Base-by-base conservation (phyloP, 1,139 yeast species). In the Pichia inconspicua region DNA sequence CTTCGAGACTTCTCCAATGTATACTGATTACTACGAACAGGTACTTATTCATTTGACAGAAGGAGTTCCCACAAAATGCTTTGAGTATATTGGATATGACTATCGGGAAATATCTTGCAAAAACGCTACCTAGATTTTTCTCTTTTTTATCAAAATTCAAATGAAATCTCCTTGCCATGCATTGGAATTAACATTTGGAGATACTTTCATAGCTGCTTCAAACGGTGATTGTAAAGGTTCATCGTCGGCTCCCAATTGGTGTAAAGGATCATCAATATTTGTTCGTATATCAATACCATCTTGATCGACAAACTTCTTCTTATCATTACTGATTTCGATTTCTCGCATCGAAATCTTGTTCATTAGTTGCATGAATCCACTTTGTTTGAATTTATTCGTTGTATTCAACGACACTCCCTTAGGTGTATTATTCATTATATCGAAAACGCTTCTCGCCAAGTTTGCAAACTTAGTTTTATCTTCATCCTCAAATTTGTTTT, bases 331-430 rank as follows among this genome's bases (percentile, higher is more conserved):
- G 14, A 65, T 53, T 43, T 63, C 66, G 32, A 64, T 62, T 45
- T 63, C 59, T 44, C 65, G 56, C n/a, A 55, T 55, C 12, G 66
- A 58, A 3, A 65, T 62, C 42, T 51, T 52, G 30, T 57, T 55
- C 68, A 65, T 65, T 22, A 65, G 50, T 35, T 61, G 60, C 48
- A 65, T 50, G 40, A 65, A 65, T 19, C 59, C 60, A n/a, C 67
- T 63, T 32, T 60, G 58, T 45, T 60, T 57, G 47, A 65, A 65
- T 45, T 64, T 64, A 11, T 45, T 44, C 2, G 55, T 50, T 0
- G 66, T 64, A 3, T 47, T 43, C 1, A 48, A 36, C 4, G 67
- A 58, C 0, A 58, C 50, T 15, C 53, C 49, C 12, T 50, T 43
- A n/a, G 64, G 59, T 1, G 63, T 54, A 41, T 61, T 56, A 17